Evolutionary conservation across 2,329 filamentous ascomycete genomes (phyloP), one percentile per base, ranked within the genome.

Genomic region (Aspergillus japonicus): DNA sequence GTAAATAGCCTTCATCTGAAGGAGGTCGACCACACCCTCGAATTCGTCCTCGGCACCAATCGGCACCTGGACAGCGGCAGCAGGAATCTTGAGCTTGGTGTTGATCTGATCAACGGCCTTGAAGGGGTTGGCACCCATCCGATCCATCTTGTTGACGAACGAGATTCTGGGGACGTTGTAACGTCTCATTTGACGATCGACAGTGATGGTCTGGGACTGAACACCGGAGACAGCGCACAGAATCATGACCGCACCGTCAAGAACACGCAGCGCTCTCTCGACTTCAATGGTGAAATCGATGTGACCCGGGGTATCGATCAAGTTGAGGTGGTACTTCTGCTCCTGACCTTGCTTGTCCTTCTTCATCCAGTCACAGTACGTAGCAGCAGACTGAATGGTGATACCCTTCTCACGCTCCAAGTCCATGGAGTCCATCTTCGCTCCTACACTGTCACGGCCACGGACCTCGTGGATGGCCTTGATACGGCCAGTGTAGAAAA

Each of bases 391-490:
- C 78, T 99, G 94, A 72, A 99, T 99, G 59, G 95, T 99, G 76
- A 99, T 99, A 71, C 95, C 95, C 82, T 97, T 96, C 77, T 98
- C 95, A 78, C 95, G 86, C 80, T 99, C 95, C 68, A 99, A 83
- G 69, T 99, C 95, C 95, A 99, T 99, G 26, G 93, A 97, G 82
- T 99, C 95, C 95, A 99, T 99, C 82, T 99, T 99, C 62, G 95
- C 95, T 66, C 95, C 95, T 47, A 97, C 92, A 39, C 90, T 87
- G 83, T 99, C 95, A 73, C 94, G 93, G 54, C 75, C 75, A 72
- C 95, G 87, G 48, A 99, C 95, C 80, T 99, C 95, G 81, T 99
- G 95, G 71, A 99, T 98, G 33, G 91, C 85, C 75, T 96, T 96
- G 80, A 97, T 97, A 74, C 95, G 89, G 66, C 95, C 95, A 57